A percentile compares a stretch with the other conserved stretches of the same genome.
Conservation (phyloP, 805 yeast genomes). For the Tetrapisispora phaffii region DNA sequence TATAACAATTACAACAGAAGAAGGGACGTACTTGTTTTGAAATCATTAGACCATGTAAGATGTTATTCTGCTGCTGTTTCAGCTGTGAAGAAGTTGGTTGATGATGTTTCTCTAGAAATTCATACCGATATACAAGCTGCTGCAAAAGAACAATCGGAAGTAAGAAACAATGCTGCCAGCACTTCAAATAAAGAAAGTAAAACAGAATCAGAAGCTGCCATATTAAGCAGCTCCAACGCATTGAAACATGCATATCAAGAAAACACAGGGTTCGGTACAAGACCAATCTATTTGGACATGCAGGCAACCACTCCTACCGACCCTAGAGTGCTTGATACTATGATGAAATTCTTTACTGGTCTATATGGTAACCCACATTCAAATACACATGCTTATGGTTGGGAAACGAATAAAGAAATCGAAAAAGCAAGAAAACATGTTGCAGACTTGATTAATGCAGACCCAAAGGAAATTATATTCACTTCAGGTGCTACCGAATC, state of each 20-base stretch:
- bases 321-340: constrained; percentile 86
- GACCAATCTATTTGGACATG: constrained; percentile 94
- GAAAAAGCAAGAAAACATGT: constrained; percentile 77
- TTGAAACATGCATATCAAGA: constrained; percentile 32
- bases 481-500: constrained; percentile 98
- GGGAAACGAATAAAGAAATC: constrained; percentile 94
- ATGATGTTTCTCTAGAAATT: constrained; percentile 22
- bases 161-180: constrained; percentile 14
- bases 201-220: constrained; percentile 8
- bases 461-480: constrained; percentile 92
- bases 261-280: constrained; percentile 45
- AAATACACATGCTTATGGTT: constrained; percentile 92
- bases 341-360: constrained; percentile 82
- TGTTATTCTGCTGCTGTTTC: constrained; percentile 14
- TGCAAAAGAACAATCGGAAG: constrained; percentile 23
- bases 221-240: constrained; percentile 24
- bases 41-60: not conserved
- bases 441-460: constrained; percentile 81
- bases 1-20: not conserved
- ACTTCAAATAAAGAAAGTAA: constrained; percentile 5
- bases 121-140: constrained; percentile 29
- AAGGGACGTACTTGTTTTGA: not conserved
- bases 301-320: constrained; percentile 99
- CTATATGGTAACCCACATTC: constrained; percentile 97
- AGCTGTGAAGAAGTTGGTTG: constrained; percentile 19